phyloP scores from a whole-genome alignment of 148 eudicot species.

The Persicaria maculosa region DNA sequence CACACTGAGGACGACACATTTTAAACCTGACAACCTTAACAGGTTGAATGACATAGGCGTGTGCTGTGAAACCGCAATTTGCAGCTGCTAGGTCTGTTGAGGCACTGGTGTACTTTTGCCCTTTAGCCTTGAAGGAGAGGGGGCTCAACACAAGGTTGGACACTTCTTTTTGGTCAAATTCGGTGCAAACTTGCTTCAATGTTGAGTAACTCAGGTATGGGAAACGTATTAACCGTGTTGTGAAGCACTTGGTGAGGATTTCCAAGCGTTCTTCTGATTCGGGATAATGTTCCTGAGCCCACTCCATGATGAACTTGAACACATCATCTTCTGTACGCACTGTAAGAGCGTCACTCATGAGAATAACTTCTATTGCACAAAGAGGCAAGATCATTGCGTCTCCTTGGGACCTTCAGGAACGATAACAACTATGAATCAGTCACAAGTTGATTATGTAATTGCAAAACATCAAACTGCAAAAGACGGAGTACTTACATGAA shows the following conservation, averaged over 20 bases:
- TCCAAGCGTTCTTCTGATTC: constrained; percentile 65
- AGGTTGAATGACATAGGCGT: too few relatives aligned
- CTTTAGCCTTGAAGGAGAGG: too few relatives aligned
- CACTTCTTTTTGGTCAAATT: neutral
- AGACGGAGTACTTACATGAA: constrained; percentile 35
- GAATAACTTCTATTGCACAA: constrained; percentile 66
- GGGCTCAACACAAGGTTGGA: too few relatives aligned
- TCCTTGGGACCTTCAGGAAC: constrained; percentile 23
- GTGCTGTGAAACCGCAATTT: too few relatives aligned
- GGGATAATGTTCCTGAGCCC: constrained; percentile 63
- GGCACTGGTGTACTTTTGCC: too few relatives aligned
- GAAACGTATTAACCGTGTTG: constrained; percentile 53
- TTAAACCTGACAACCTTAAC: too few relatives aligned
- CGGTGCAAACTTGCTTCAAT: neutral
- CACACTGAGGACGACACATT: too few relatives aligned
- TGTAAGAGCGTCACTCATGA: constrained; percentile 69
- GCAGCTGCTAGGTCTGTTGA: too few relatives aligned
- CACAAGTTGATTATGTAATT: neutral
- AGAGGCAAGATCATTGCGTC: constrained; percentile 74
- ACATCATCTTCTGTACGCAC: constrained; percentile 82
- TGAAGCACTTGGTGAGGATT: constrained; percentile 49
- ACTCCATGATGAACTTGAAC: constrained; percentile 63
- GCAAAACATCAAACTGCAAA: neutral
- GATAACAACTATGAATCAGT: too few relatives aligned
- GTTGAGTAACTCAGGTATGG: constrained; percentile 65